These are phyloP conservation scores for Fusarium concolor DNA, from an alignment of 2,329 filamentous ascomycete species.

Conservation along the genomic window DNA sequence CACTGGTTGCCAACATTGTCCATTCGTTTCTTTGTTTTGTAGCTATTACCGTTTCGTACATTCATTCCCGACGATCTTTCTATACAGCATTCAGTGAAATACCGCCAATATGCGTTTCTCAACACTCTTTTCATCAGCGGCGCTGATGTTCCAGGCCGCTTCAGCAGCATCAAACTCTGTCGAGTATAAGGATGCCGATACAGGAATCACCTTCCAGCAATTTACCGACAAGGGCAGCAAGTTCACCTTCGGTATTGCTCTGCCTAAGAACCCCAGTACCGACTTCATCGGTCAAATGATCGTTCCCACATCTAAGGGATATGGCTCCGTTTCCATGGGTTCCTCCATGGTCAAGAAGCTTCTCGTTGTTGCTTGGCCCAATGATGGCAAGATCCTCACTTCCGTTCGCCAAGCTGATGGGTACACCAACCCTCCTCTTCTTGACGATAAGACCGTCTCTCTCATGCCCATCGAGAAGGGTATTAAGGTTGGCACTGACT, in stretches of 20 bases:
- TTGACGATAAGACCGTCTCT: conserved; percentile 66
- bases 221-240: conserved; percentile 58
- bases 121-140: conserved; percentile 34
- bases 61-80: conserved; percentile 6
- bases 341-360: conserved; percentile 69
- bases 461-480: conserved; percentile 68
- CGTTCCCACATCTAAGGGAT: conserved; percentile 60
- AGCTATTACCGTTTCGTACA: background rate
- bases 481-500: conserved; percentile 65
- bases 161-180: conserved; percentile 21
- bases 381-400: conserved; percentile 64
- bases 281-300: conserved; percentile 70
- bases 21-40: conserved; percentile 26
- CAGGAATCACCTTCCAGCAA: conserved; percentile 66
- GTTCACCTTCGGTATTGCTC: conserved; percentile 65
- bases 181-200: conserved; percentile 58
- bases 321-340: conserved; percentile 67
- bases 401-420: conserved; percentile 69
- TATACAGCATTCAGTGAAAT: conserved; percentile 6
- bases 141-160: conserved; percentile 28
- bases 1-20: conserved; percentile 35
- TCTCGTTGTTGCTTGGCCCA: conserved; percentile 69
- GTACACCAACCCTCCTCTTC: conserved; percentile 68
- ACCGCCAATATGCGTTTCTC: conserved; percentile 35
- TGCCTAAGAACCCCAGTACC: conserved; percentile 62